A percentile compares a stretch with the other conserved stretches of the same genome.
These are phyloP conservation scores for Salix purpurea DNA, from an alignment of 345 rosid species.

Conservation along the genomic window DNA sequence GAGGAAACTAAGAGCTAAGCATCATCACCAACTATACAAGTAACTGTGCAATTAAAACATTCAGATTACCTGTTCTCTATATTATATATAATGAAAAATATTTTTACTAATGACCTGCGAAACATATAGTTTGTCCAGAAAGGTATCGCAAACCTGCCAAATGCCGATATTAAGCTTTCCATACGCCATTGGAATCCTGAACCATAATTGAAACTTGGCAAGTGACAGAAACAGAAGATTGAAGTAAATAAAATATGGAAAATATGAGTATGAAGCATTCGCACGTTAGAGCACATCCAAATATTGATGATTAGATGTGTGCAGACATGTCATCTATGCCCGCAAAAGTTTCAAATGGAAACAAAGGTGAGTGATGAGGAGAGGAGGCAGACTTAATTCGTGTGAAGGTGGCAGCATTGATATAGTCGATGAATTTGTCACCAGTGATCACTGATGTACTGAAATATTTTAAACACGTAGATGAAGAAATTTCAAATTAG, in stretches of 20 bases:
- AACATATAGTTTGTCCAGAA: not conserved
- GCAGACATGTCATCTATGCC: slow-evolving; percentile 99
- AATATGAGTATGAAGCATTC: slow-evolving; percentile 19
- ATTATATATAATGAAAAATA: too few relatives aligned
- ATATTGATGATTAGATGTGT: slow-evolving; percentile 91
- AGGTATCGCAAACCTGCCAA: slow-evolving; percentile 63
- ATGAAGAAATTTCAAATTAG: not conserved
- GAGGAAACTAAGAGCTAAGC: not conserved
- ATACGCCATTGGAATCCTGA: slow-evolving; percentile 79
- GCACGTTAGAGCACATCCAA: slow-evolving; percentile 80
- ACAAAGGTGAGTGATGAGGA: too few relatives aligned
- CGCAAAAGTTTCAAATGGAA: slow-evolving; percentile 27
- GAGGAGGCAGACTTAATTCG: not conserved
- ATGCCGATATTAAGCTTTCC: slow-evolving; percentile 90
- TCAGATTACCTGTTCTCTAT: not conserved
- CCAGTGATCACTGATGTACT: too few relatives aligned
- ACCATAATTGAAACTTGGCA: slow-evolving; percentile 11
- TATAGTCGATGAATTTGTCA: too few relatives aligned
- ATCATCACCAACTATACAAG: not conserved
- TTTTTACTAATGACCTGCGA: not conserved
- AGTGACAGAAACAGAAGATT: not conserved
- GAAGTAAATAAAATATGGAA: not conserved
- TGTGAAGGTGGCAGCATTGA: too few relatives aligned
- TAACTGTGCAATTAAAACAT: not conserved
- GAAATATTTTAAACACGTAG: too few relatives aligned